Base-by-base conservation (phyloP, 257 asterid species). In the Solanum paucissectum region DNA sequence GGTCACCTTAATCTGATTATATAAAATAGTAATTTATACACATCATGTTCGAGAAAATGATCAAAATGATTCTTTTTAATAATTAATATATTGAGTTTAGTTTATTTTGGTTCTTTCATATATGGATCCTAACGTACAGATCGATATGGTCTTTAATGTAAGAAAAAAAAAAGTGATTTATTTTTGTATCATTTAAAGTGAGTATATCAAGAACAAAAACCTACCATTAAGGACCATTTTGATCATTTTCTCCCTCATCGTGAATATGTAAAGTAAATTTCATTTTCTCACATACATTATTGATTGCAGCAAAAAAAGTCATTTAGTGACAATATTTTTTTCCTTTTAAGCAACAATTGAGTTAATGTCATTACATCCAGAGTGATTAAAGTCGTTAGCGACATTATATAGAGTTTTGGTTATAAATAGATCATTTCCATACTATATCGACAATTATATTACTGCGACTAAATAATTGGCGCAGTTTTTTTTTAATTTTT, bases 321-420 rank as follows among this genome's bases (percentile, higher is more conserved):
- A 60, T 60, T 60, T 8, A 23, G 6, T 21, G 13, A 60, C 12
- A 21, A 8, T n/a, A 60, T 3, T 9, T 21, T 9, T 8, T 21
- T 60, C 4, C 12, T 23, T 60, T 58, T 21, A 21, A 44, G 12
- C 6, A 18, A 6, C 0, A 60, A 60, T 60, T 23, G 13, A 23
- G 69, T 23, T 60, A 60, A 60, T 60, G 12, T 60, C 29, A 9
- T 60, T 60, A 3, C 27, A 21, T 58, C 0, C 1, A 9, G 0
- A 60, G 27, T 21, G 0, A 23, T 9, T 60, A 60, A 1, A 60
- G 6, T 4, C 2, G 7, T 9, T 20, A 58, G 0, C 1, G 12
- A 21, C 6, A 60, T 60, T 21, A 60, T 60, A 21, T 3, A 21
- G 27, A 8, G 6, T 60, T 12, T 8, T 60, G 27, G 2, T 58